phyloP scores from a whole-genome alignment of 495 filamentous ascomycete genomes.

The Pyronema omphalodes region DNA sequence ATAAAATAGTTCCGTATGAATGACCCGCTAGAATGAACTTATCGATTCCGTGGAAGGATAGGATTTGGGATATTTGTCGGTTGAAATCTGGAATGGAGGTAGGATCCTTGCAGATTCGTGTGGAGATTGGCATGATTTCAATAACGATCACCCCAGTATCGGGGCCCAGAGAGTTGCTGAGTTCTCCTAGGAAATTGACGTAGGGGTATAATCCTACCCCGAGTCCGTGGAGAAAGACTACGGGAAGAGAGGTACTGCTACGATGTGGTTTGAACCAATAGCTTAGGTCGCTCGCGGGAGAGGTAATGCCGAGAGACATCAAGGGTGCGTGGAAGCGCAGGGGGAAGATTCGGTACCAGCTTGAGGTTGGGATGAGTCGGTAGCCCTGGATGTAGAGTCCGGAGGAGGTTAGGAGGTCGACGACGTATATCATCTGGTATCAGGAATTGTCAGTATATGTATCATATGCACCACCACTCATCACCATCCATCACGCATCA shows the following conservation, averaged over 20 bases:
- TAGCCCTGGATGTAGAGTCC: slow-evolving; percentile 27
- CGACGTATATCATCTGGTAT: slow-evolving; percentile 24
- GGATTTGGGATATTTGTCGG: slow-evolving; percentile 32
- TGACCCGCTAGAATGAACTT: slow-evolving; percentile 38
- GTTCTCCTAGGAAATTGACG: slow-evolving; percentile 33
- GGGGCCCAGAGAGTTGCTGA: slow-evolving; percentile 19
- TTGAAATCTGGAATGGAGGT: slow-evolving; percentile 32
- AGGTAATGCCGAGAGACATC: slow-evolving; percentile 11
- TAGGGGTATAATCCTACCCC: slow-evolving; percentile 50
- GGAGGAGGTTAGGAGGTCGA: slow-evolving; percentile 33
- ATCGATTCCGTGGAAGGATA: slow-evolving; percentile 35
- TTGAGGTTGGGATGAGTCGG: slow-evolving; percentile 26
- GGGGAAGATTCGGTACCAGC: slow-evolving; percentile 33
- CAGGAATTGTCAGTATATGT: not conserved
- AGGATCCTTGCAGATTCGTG: slow-evolving; percentile 36
- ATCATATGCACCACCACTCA: not conserved
- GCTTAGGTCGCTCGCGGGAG: slow-evolving; percentile 32
- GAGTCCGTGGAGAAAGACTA: slow-evolving; percentile 55
- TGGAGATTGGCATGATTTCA: slow-evolving; percentile 44
- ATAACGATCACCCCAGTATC: slow-evolving; percentile 43
- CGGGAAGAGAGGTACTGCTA: slow-evolving; percentile 28
- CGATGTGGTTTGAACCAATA: slow-evolving; percentile 51
- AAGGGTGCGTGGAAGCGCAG: slow-evolving; percentile 33
- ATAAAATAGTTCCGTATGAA: slow-evolving; percentile 44
- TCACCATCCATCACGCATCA: not conserved